phyloP scores from a whole-genome alignment of 805 yeast species.

The Schizosaccharomyces lindneri region DNA sequence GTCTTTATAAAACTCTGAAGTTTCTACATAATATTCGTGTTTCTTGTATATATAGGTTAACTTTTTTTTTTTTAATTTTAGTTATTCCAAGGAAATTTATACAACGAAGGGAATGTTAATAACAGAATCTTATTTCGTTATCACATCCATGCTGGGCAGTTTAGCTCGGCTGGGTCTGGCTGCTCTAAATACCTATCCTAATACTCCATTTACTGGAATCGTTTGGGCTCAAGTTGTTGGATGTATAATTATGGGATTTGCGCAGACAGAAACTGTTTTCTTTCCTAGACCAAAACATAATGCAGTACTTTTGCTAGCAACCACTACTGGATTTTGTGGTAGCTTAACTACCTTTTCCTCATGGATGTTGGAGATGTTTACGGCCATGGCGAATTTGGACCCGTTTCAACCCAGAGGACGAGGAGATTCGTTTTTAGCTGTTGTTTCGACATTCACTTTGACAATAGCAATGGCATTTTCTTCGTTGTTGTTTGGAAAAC shows the following conservation, averaged over 20 bases:
- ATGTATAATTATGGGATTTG: constrained; percentile 10
- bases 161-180: constrained; percentile 9
- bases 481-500: constrained; percentile 8
- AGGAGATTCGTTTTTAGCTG: constrained; percentile 8
- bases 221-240: constrained; percentile 11
- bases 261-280: constrained; percentile 5
- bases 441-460: constrained; percentile 7
- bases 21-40: too few relatives aligned
- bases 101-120: neutral
- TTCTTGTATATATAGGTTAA: too few relatives aligned
- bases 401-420: constrained; percentile 2
- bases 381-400: constrained; percentile 8
- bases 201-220: constrained; percentile 4
- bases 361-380: constrained; percentile 9
- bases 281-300: neutral
- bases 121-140: constrained; percentile 4
- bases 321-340: constrained; percentile 12
- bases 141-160: constrained; percentile 10
- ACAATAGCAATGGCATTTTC: constrained; percentile 7
- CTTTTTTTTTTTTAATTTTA: too few relatives aligned
- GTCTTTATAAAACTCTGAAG: too few relatives aligned
- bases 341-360: constrained; percentile 11
- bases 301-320: constrained; percentile 6
- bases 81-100: neutral
- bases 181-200: constrained; percentile 7